These are phyloP conservation scores for Suillus americanus DNA, from an alignment of 768 basidiomycete genomes.

Conservation along the genomic window DNA sequence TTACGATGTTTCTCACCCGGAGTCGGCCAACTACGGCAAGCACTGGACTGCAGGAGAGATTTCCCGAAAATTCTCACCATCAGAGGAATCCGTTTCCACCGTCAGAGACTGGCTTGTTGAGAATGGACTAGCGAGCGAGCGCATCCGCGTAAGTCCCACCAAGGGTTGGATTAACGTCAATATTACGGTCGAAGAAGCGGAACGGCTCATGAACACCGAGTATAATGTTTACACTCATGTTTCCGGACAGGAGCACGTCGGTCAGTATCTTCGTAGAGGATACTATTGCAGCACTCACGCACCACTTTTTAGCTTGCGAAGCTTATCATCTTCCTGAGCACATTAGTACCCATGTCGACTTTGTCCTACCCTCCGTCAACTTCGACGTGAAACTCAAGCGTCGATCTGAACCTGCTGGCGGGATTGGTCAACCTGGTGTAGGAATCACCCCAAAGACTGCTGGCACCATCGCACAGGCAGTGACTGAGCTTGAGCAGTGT, in stretches of 20 bases:
- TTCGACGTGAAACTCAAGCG: conserved; percentile 27
- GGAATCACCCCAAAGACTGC: conserved; percentile 18
- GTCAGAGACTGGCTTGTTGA: conserved; percentile 29
- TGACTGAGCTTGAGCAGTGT: conserved; percentile 18
- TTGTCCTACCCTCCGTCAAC: conserved; percentile 33
- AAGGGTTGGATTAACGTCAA: conserved; percentile 29
- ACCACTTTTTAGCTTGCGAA: conserved; percentile 26
- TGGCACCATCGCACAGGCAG: conserved; percentile 13
- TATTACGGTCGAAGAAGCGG: conserved; percentile 32
- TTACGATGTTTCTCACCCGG: conserved; percentile 34
- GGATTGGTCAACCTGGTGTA: conserved; percentile 18
- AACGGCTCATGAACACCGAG: conserved; percentile 32
- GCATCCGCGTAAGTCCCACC: conserved; percentile 20
- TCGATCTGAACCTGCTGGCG: conserved; percentile 16
- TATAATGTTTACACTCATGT: conserved; percentile 33
- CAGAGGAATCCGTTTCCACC: conserved; percentile 21
- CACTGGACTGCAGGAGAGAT: conserved; percentile 32
- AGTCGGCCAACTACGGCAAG: conserved; percentile 30
- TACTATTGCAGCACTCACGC: background rate
- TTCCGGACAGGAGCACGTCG: conserved; percentile 28
- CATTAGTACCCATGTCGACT: conserved; percentile 32
- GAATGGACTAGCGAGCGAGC: conserved; percentile 23
- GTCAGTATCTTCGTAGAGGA: conserved; percentile 19
- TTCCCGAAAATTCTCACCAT: conserved; percentile 28
- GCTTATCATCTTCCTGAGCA: conserved; percentile 34